These are phyloP conservation scores for Pythium aristosporum DNA, from an alignment of 352 stramenopile species.

Conservation along the genomic window DNA sequence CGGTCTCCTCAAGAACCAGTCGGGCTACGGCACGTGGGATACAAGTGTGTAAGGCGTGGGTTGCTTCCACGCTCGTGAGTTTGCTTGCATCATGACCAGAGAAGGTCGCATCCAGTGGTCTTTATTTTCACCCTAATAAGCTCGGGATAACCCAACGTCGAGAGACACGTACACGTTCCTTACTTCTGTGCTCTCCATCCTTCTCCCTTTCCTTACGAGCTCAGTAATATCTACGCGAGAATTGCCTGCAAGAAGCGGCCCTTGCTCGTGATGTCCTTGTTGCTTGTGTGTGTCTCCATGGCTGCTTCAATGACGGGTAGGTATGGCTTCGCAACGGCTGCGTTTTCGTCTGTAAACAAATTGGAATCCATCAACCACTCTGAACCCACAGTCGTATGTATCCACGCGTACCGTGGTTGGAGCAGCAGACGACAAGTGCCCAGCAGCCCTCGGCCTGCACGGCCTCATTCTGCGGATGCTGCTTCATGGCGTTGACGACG, in stretches of 20 bases:
- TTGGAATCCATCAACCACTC: not conserved
- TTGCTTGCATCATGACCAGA: not conserved
- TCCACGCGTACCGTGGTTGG: slow-evolving; percentile 54
- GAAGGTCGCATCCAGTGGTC: no score
- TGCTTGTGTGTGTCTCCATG: slow-evolving; percentile 41
- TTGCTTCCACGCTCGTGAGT: not conserved
- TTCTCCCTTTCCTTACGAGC: no score
- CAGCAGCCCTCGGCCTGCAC: slow-evolving; percentile 72
- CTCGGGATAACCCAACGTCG: not conserved
- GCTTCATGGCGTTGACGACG: slow-evolving; percentile 62
- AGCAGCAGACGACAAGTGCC: slow-evolving; percentile 79
- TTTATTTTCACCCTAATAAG: not conserved
- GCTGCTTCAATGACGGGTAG: slow-evolving; percentile 45
- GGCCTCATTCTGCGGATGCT: slow-evolving; percentile 59
- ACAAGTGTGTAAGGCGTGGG: not conserved
- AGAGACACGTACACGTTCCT: not conserved
- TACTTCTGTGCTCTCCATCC: no score
- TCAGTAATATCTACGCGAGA: slow-evolving; percentile 30
- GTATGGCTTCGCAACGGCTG: slow-evolving; percentile 44
- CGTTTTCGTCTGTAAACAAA: slow-evolving; percentile 57
- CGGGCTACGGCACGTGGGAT: slow-evolving; percentile 45
- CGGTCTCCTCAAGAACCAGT: slow-evolving; percentile 51
- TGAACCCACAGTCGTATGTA: not conserved
- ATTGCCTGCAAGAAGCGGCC: slow-evolving; percentile 60
- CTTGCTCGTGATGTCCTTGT: slow-evolving; percentile 67